Percentiles rank a stretch among this genome's conserved stretches.
Conservation (phyloP, 257 asterid genomes). For the Plantago elongata region DNA sequence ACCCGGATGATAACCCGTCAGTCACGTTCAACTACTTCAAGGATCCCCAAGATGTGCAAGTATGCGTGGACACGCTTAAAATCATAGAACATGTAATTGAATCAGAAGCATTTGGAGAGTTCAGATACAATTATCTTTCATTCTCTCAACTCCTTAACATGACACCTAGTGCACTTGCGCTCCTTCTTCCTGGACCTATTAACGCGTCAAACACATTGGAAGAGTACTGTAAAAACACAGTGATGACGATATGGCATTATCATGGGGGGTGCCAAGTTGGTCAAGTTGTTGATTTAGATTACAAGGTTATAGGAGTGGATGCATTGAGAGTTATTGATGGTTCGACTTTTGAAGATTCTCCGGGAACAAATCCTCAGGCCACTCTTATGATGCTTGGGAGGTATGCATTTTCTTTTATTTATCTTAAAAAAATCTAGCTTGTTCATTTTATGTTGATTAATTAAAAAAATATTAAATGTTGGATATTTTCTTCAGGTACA, state of each 20-base stretch:
- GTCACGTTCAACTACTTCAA: conserved; percentile 77
- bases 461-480: too few relatives aligned
- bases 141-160: conserved; percentile 53
- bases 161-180: conserved; percentile 53
- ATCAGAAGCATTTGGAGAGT: conserved; percentile 48
- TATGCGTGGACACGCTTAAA: conserved; percentile 58
- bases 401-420: conserved; percentile 21
- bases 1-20: conserved; percentile 61
- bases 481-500: conserved; percentile 56
- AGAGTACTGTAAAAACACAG: conserved; percentile 78
- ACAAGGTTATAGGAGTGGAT: conserved; percentile 55
- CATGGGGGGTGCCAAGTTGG: conserved; percentile 85
- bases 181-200: conserved; percentile 47
- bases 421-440: background rate
- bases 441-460: background rate
- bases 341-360: conserved; percentile 66
- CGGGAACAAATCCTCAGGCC: conserved; percentile 92
- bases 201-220: conserved; percentile 58
- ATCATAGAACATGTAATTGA: conserved; percentile 51
- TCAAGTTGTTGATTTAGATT: conserved; percentile 50
- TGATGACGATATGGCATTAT: conserved; percentile 91
- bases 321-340: conserved; percentile 72
- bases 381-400: conserved; percentile 95
- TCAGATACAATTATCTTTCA: conserved; percentile 40
- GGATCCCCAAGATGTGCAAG: conserved; percentile 46